Percentiles rank a stretch among this genome's conserved stretches.
Conservation (phyloP, 805 yeast genomes). For the Maudiozyma saulgeensis region DNA sequence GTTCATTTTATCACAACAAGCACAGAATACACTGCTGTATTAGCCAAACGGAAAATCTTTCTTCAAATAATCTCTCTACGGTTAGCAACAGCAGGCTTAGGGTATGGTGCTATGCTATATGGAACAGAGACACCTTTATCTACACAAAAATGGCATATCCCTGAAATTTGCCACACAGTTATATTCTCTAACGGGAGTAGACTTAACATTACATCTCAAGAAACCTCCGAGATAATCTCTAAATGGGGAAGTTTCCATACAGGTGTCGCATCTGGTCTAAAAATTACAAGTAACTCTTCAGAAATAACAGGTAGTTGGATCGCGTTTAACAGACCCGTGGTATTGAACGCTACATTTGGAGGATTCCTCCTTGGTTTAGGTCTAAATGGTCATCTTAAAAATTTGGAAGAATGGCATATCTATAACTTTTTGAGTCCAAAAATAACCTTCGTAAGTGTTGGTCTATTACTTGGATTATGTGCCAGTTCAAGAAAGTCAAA, state of each 20-base stretch:
- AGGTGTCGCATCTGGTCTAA: conserved; percentile 82
- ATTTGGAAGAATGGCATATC: conserved; percentile 91
- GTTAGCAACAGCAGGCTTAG: conserved; percentile 45
- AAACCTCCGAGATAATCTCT: conserved; percentile 36
- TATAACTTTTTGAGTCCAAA: conserved; percentile 89
- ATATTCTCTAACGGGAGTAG: conserved; percentile 60
- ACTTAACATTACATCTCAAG: conserved; percentile 45
- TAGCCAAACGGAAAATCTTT: conserved; percentile 44
- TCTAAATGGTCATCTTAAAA: conserved; percentile 74
- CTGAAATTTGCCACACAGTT: conserved; percentile 40
- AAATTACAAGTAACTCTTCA: conserved; percentile 55
- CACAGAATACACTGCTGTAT: conserved; percentile 47
- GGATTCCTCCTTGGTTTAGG: conserved; percentile 93
- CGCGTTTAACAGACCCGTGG: conserved; percentile 68
- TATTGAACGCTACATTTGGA: conserved; percentile 73
- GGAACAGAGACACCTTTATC: conserved; percentile 54
- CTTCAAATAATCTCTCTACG: conserved; percentile 57
- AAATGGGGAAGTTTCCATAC: conserved; percentile 89
- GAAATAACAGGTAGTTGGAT: conserved; percentile 80
- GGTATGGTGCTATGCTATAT: conserved; percentile 23
- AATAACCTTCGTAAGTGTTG: conserved; percentile 74
- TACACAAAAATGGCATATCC: conserved; percentile 72
- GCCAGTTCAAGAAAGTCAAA: conserved; percentile 76
- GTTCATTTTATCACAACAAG: conserved; percentile 27
- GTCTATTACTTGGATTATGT: conserved; percentile 82